Evolutionary conservation across 768 basidiomycete species (phyloP), one percentile per base, ranked within the genome.

Genomic region (Symmetrospora coprosmae): DNA sequence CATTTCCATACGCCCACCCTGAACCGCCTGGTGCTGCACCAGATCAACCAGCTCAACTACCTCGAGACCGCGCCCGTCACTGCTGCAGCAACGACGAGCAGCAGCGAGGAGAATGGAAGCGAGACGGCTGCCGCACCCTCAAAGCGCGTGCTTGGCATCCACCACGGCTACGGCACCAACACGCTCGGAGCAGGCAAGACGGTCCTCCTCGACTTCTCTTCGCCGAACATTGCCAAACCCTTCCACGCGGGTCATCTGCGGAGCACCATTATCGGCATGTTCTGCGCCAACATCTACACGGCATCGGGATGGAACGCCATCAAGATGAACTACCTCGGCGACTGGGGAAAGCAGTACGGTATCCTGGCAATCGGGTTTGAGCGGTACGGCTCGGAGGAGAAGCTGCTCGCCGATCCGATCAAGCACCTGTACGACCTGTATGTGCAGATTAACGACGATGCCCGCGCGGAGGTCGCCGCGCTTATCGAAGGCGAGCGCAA

Each of bases 191-290:
- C 78, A 43, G 89, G 89, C 11, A 90, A 94, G 75, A 86, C 81
- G 49, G 74, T 86, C 63, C 72, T 92, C 66, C 78, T 92, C 68
- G 92, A 97, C 73, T 97, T 87, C 73, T 94, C 89, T 1, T 87
- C 86, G 1, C 91, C 91, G 16, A 97, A 99, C 70, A 96, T 97
- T 66, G 92, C 92, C 19, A 99, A 99, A 72, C 84, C 85, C 4
- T 97, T 97, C 81, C 92, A 99, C 67, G 90, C 94, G 51, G 94
- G 92, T 14, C 92, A 97, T 73, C 75, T 97, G 62, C 80, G 92
- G 37, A 90, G 87, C 53, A 99, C 92, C n/a, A 99, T 99, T 72
- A 92, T 97, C 70, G 92, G 92, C n/a, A 84, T 87, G 0, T 94
- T 94, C 76, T 73, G 96, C 61, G 77, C 80, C 9, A 96, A 96